These are phyloP conservation scores for Metschnikowia proteae DNA, from an alignment of 805 yeast genomes.

Conservation along the genomic window DNA sequence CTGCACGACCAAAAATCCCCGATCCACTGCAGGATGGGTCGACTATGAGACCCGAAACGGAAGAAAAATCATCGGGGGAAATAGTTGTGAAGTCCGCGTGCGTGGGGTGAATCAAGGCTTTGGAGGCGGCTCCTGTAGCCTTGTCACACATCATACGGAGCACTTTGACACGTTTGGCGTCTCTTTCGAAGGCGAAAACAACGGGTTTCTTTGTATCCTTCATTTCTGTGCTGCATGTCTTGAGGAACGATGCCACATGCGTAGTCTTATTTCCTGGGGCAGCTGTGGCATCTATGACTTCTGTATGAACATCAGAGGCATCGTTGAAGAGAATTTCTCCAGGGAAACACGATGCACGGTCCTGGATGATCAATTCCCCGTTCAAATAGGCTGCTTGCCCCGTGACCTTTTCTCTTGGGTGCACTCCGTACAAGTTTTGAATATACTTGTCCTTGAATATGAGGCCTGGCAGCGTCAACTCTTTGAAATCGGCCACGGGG, in stretches of 20 bases:
- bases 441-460: slow-evolving; percentile 72
- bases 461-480: slow-evolving; percentile 45
- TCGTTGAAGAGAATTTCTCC: slow-evolving; percentile 64
- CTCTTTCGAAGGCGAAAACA: slow-evolving; percentile 86
- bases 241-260: slow-evolving; percentile 71
- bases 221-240: slow-evolving; percentile 12
- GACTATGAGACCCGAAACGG: slow-evolving; percentile 77
- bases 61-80: slow-evolving; percentile 54
- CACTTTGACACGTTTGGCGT: slow-evolving; percentile 63
- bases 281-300: slow-evolving; percentile 88
- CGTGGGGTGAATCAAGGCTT: slow-evolving; percentile 44
- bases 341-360: slow-evolving; percentile 95
- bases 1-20: slow-evolving; percentile 90
- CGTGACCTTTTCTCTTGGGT: slow-evolving; percentile 70
- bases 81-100: slow-evolving; percentile 64
- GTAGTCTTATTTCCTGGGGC: slow-evolving; percentile 99
- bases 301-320: slow-evolving; percentile 51
- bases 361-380: slow-evolving; percentile 88
- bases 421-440: slow-evolving; percentile 76
- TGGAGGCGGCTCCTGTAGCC: slow-evolving; percentile 45
- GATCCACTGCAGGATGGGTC: slow-evolving; percentile 99
- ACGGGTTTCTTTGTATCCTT: slow-evolving; percentile 22
- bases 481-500: slow-evolving; percentile 43
- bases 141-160: slow-evolving; percentile 71
- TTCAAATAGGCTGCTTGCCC: slow-evolving; percentile 61